phyloP scores from a whole-genome alignment of 73 alveolate genomes.

The Blepharisma stoltei region DNA sequence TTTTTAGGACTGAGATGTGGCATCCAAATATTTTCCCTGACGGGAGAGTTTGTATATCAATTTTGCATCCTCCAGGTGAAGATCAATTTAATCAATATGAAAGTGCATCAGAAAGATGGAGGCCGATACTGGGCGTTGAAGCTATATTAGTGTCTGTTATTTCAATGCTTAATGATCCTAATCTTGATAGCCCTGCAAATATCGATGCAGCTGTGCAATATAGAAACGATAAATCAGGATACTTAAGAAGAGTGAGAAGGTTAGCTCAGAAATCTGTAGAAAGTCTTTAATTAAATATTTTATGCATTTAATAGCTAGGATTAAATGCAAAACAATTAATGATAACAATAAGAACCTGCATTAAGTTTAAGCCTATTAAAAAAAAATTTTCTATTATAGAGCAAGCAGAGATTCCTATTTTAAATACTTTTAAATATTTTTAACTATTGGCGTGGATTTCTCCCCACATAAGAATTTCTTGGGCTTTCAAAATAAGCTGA shows the following conservation, averaged over 20 bases:
- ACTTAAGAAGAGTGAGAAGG: conserved; percentile 81
- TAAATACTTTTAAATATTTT: too few species aligned
- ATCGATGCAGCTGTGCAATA: conserved; percentile 82
- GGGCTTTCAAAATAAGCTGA: too few species aligned
- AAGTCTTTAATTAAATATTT: conserved; percentile 52
- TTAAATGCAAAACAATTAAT: too few species aligned
- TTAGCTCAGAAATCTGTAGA: conserved; percentile 76
- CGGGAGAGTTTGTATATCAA: conserved; percentile 52
- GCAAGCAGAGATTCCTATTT: too few species aligned
- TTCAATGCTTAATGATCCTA: conserved; percentile 90
- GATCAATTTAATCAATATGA: conserved; percentile 62
- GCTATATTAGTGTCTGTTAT: conserved; percentile 73
- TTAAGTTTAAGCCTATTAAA: too few species aligned
- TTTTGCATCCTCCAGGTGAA: conserved; percentile 62
- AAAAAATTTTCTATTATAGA: too few species aligned
- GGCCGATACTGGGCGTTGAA: conserved; percentile 88
- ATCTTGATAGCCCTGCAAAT: conserved; percentile 88
- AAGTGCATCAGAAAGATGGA: conserved; percentile 58
- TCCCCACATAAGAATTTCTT: too few species aligned
- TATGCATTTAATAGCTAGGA: background rate
- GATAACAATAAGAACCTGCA: too few species aligned
- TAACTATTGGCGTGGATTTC: too few species aligned
- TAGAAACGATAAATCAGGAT: conserved; percentile 66
- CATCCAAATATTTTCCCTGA: conserved; percentile 83
- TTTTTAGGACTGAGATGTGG: conserved; percentile 90